phyloP scores from a whole-genome alignment of 1,284 basidiomycete genomes.

The Melampsora americana region DNA sequence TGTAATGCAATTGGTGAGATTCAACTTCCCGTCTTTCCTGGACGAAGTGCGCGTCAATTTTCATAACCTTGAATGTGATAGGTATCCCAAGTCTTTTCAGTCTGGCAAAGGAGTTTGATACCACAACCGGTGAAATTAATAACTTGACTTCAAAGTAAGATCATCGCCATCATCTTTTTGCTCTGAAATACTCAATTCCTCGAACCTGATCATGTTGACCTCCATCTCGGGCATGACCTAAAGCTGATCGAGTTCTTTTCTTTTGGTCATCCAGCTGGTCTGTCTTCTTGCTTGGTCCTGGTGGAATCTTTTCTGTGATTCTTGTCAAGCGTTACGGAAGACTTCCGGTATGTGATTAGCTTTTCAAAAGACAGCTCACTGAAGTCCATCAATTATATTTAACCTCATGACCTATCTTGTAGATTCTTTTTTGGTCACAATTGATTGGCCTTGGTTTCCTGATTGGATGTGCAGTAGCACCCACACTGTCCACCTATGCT shows the following conservation, averaged over 20 bases:
- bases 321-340: slow-evolving; percentile 63
- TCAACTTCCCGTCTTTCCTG: too few species aligned
- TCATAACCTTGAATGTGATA: background rate
- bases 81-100: slow-evolving; percentile 59
- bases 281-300: slow-evolving; percentile 66
- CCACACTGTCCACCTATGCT: slow-evolving; percentile 57
- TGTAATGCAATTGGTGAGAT: too few species aligned
- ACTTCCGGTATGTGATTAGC: slow-evolving; percentile 59
- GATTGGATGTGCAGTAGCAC: slow-evolving; percentile 61
- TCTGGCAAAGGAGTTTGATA: slow-evolving; percentile 62
- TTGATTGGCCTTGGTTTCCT: slow-evolving; percentile 60
- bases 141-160: slow-evolving; percentile 56
- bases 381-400: too few species aligned
- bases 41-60: too few species aligned
- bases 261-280: slow-evolving; percentile 59
- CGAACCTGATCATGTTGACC: too few species aligned
- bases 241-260: too few species aligned
- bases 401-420: too few species aligned
- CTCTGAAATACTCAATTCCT: too few species aligned
- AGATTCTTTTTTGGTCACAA: slow-evolving; percentile 50
- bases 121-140: slow-evolving; percentile 64
- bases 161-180: background rate
- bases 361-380: too few species aligned
- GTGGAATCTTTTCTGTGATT: slow-evolving; percentile 64
- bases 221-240: too few species aligned